Evolutionary conservation across 192 early-diverging fungal species (phyloP), one percentile per base, ranked within the genome.

Genomic region (Rhizophagus prolifer): DNA sequence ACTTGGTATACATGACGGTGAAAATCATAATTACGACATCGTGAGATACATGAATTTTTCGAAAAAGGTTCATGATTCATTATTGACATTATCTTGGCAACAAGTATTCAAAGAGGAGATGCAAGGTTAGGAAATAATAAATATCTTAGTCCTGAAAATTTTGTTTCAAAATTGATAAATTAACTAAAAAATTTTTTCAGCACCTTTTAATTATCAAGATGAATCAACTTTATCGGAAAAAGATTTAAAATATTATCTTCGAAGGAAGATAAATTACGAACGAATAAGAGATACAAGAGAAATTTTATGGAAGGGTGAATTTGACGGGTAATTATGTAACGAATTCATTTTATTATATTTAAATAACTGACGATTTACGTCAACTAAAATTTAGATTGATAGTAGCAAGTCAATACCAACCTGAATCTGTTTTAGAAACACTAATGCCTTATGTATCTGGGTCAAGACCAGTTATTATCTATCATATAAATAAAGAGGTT

Each of bases 391-490:
- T 1, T 69, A 91, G 90, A 3, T 84, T 99, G 16, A 79, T 98
- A 19, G 79, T 97, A 30, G 93, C 95, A 6, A 93, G 94, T 9
- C 88, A 91, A 69, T 96, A 91, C 81, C 86, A 91, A 63, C 83
- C 91, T 6, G 85, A 86, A 70, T 91, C 92, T 9, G 87, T 97
- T 19, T 75, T 98, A 10, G 85, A 91, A 46, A 83, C 81, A 60
- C 86, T 99, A 8, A 60, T 84, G 0, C 93, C 89, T 0, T 94
- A 87, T 72, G 58, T 99, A n/a, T 88, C 86, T n/a, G 91, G 92
- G 72, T 96, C 94, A 21, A 82, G 93, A 63, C 92, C 94, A 70
- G 86, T 98, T 25, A 94, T 98, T 2, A 89, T 95, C 9, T 97
- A 97, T 82, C 87, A 89, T 72, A 86, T 85, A 65, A 70, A 81